Conservation (phyloP, 2,329 filamentous ascomycete species). For the Pleurostoma richardsiae region DNA sequence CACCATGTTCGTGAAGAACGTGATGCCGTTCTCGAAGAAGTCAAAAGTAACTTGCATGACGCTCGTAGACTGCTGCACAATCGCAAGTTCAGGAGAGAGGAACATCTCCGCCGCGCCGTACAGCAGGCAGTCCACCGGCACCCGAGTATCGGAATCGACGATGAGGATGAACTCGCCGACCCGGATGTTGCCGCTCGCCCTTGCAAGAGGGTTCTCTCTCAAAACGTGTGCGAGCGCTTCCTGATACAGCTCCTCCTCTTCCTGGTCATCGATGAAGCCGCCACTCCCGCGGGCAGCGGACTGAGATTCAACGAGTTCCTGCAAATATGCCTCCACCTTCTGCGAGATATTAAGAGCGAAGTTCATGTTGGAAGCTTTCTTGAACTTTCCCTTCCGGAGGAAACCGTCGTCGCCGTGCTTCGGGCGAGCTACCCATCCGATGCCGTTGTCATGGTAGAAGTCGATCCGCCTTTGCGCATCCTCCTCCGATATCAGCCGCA, state of each 20-base stretch:
- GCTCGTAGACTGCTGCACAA: conserved; percentile 66
- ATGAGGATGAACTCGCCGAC: conserved; percentile 61
- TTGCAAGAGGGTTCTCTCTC: conserved; percentile 46
- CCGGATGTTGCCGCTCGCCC: conserved; percentile 57
- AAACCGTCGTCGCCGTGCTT: conserved; percentile 41
- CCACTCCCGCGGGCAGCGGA: not conserved
- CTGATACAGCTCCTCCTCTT: conserved; percentile 45
- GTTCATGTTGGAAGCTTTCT: conserved; percentile 75
- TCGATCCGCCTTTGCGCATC: conserved; percentile 33
- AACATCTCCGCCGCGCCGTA: conserved; percentile 69
- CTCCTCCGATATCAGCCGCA: conserved; percentile 44
- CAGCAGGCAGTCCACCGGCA: conserved; percentile 62
- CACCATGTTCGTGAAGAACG: conserved; percentile 75
- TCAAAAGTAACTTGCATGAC: conserved; percentile 71
- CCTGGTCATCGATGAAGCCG: conserved; percentile 23
- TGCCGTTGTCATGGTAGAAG: conserved; percentile 45
- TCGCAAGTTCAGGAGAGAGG: conserved; percentile 61
- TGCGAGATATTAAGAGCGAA: conserved; percentile 59
- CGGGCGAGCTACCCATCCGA: conserved; percentile 43
- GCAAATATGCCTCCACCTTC: conserved; percentile 56
- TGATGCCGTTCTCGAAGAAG: conserved; percentile 71
- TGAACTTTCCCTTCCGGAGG: conserved; percentile 59
- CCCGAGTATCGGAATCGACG: conserved; percentile 64
- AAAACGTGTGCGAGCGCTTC: conserved; percentile 42
- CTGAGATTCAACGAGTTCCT: conserved; percentile 25